A percentile compares a stretch with the other conserved stretches of the same genome.
phyloP scores from a whole-genome alignment of 305 asterid genomes.

The Rubia tinctorum region DNA sequence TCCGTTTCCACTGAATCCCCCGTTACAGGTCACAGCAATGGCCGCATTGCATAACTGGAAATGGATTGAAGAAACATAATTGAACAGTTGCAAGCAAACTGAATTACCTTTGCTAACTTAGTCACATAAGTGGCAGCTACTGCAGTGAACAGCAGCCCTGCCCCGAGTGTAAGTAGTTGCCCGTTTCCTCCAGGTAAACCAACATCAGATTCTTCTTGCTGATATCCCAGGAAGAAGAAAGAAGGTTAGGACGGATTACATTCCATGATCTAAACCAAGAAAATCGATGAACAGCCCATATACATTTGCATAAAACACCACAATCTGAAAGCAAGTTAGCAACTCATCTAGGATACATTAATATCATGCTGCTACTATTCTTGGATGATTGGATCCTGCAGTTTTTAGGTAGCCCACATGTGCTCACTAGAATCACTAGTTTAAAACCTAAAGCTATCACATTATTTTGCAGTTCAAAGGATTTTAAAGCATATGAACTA shows the following conservation, averaged over 20 bases:
- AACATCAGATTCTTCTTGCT: slow-evolving; percentile 83
- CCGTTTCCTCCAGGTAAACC: slow-evolving; percentile 64
- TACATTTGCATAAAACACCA: not conserved
- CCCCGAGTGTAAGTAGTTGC: slow-evolving; percentile 75
- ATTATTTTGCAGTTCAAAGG: not conserved
- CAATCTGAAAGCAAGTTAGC: not conserved
- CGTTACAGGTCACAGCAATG: not conserved
- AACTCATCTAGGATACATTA: not conserved
- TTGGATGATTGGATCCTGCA: not conserved
- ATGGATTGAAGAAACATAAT: not conserved
- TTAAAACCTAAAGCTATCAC: not conserved
- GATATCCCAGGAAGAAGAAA: slow-evolving; percentile 16
- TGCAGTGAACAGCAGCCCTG: slow-evolving; percentile 80
- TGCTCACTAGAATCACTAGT: not conserved
- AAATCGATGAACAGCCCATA: not conserved
- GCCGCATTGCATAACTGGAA: not conserved
- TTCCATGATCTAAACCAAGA: not conserved
- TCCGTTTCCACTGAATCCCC: not conserved
- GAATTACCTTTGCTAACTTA: slow-evolving; percentile 74
- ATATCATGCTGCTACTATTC: not conserved
- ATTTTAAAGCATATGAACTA: not conserved
- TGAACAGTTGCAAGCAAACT: not conserved
- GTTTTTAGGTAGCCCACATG: too few relatives aligned
- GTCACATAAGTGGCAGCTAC: slow-evolving; percentile 84
- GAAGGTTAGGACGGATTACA: not conserved